Base-by-base conservation (phyloP, 2,329 filamentous ascomycete species). In the Xylaria sp. region DNA sequence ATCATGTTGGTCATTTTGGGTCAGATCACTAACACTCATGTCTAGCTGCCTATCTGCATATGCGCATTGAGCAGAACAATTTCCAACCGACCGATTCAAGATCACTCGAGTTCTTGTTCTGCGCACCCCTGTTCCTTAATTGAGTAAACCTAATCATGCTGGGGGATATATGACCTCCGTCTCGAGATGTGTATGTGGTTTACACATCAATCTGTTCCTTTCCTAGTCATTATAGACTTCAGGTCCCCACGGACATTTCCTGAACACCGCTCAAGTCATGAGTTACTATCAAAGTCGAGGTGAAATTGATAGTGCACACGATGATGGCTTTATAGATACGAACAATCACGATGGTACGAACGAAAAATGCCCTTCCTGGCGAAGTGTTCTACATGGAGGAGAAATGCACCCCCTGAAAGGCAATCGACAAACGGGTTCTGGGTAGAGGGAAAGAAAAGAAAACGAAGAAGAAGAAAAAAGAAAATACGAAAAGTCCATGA, bases 11-110 rank as follows among this genome's bases (percentile, higher is more conserved):
- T 26, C n/a, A n/a, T 21, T 9, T 11, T 26, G 9, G 13, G 29
- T 40, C 18, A 41, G 8, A 17, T 24, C 50, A 21, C 61, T 66
- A 44, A 65, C 46, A 16, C 7, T 7, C 18, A 3, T 18, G 11
- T 16, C 2, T 47, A 77, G 74, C 72, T 48, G 63, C 66, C 45
- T 73, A 76, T 34, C 67, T 78, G n/a, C 68, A 69, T 38, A 64
- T 73, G 37, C 79, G 81, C 34, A 79, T 81, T 52, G 76, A 80
- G 44, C 74, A 78, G 19, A 78, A 79, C 3, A 74, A 78, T 37
- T 85, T 84, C 60, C 80, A 74, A 17, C 75, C 76, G 3, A 74
- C 74, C 1, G 74, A 78, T 54, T 77, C 76, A n/a, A 70, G 75
- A 34, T 78, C 75, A 0, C 69, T 78, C 24, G 76, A 78, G 63